A percentile compares a stretch with the other conserved stretches of the same genome.
Conservation (phyloP, 306 rosid genomes). For the Arachis stenosperma region DNA sequence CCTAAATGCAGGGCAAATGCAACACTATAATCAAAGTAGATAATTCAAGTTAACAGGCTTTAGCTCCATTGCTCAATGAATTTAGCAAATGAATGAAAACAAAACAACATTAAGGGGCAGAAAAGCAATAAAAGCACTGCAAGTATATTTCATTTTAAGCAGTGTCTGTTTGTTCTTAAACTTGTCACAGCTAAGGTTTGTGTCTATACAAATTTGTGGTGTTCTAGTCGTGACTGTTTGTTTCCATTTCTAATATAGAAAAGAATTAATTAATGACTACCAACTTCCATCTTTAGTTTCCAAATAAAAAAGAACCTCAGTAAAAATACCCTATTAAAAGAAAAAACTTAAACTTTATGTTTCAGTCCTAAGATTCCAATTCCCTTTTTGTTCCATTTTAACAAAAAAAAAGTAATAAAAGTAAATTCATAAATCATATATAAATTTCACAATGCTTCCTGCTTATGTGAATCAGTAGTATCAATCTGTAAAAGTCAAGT, state of each 20-base stretch:
- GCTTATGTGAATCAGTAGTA: too few relatives aligned
- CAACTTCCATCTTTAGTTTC: background rate
- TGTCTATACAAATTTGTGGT: conserved; percentile 14
- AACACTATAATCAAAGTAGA: conserved; percentile 31
- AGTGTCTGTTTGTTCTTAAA: background rate
- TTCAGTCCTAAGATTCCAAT: conserved; percentile 1
- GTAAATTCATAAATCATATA: too few relatives aligned
- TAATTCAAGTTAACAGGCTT: conserved; percentile 13
- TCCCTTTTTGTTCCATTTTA: conserved; percentile 12
- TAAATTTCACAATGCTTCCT: too few relatives aligned
- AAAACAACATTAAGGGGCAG: background rate
- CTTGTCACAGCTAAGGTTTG: conserved; percentile 1
- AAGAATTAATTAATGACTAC: too few relatives aligned
- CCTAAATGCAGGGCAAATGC: conserved; percentile 53
- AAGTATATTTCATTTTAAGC: conserved; percentile 5
- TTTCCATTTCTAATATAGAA: background rate
- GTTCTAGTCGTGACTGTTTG: background rate
- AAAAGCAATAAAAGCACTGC: conserved; percentile 17
- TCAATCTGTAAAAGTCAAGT: too few relatives aligned
- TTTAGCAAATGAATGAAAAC: conserved; percentile 7
- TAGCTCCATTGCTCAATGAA: conserved; percentile 20
- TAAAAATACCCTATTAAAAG: conserved; percentile 22
- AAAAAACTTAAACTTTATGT: conserved; percentile 5
- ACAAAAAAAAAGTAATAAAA: too few relatives aligned
- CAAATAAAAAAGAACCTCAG: background rate